These are phyloP conservation scores for Calonectria hongkongensis DNA, from an alignment of 2,329 filamentous ascomycete genomes.

Conservation along the genomic window DNA sequence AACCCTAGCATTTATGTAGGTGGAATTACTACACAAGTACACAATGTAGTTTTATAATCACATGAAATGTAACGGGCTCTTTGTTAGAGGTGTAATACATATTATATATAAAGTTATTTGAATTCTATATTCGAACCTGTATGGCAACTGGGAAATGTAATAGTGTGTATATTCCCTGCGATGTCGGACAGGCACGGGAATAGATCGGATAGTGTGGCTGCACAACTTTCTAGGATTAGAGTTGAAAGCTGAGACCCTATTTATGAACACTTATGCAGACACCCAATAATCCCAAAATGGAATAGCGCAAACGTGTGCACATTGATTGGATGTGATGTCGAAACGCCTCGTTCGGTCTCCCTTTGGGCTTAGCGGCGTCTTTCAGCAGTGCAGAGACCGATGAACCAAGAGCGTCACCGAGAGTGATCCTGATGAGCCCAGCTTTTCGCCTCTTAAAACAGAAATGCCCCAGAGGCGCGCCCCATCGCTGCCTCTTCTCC, in stretches of 20 bases:
- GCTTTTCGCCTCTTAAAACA: slow-evolving; percentile 32
- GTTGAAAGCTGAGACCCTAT: not conserved
- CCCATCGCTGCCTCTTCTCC: not conserved
- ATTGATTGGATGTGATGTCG: slow-evolving; percentile 44
- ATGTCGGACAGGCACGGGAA: not conserved
- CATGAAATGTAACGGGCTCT: too few relatives aligned
- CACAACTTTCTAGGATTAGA: not conserved
- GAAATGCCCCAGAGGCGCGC: slow-evolving; percentile 14
- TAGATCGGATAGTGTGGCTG: not conserved
- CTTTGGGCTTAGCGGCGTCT: slow-evolving; percentile 51
- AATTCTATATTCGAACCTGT: slow-evolving; percentile 11
- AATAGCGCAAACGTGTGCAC: slow-evolving; percentile 48
- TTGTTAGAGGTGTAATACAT: too few relatives aligned
- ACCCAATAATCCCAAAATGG: not conserved
- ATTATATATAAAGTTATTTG: not conserved
- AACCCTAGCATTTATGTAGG: too few relatives aligned
- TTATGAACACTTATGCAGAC: not conserved
- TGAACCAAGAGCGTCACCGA: slow-evolving; percentile 55
- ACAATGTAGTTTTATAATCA: too few relatives aligned
- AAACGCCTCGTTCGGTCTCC: slow-evolving; percentile 51
- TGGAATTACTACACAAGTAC: too few relatives aligned
- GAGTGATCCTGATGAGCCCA: slow-evolving; percentile 46
- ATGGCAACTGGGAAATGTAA: not conserved
- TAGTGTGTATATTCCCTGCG: not conserved
- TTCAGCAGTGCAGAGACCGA: slow-evolving; percentile 24